Evolutionary conservation across 1,284 basidiomycete genomes (phyloP), one percentile per base, ranked within the genome.

Genomic region (Phenoliferia sp.): DNA sequence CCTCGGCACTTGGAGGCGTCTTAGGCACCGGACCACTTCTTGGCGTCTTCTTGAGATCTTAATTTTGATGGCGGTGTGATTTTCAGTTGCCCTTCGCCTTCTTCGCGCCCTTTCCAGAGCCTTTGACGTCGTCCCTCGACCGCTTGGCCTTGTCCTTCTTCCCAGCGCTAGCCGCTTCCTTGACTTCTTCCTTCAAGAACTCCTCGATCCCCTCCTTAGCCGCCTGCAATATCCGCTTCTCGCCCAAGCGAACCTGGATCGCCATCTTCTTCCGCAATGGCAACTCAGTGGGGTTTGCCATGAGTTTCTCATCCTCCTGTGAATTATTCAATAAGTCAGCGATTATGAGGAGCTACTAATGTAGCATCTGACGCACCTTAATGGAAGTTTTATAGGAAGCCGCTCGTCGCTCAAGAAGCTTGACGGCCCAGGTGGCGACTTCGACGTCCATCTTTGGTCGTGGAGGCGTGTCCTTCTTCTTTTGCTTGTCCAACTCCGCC

Each of bases 381-480:
- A 87, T 73, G 1, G 81, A 81, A 1, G 85, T 87, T 3, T 82
- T 79, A 76, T 92, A 93, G 69, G 83, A 80, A 3, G 73, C 75
- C 64, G 87, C 74, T 31, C 88, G 81, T 65, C 75, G 80, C 63
- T 80, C 76, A 19, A 94, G 75, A 4, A 87, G 83, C 17, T 81
- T 66, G n/a, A 79, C 62, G 1, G 78, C 79, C 31, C 80, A 77
- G 31, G 66, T 60, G 12, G 75, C 72, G 1, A 71, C 75, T 3
- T 68, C 61, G 0, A 76, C 75, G 63, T 89, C 87, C 1, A 87
- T 72, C 64, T 84, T 88, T 0, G 89, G 84, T 75, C 89, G 91
- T 0, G 95, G 94, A 3, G 90, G 83, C 75, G 89, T 92, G 36
- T 86, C 84, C 77, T 90, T 94, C 35, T 80, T 79, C 66, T 81